phyloP scores from a whole-genome alignment of 257 asterid genomes.

The Jasminum sambac region DNA sequence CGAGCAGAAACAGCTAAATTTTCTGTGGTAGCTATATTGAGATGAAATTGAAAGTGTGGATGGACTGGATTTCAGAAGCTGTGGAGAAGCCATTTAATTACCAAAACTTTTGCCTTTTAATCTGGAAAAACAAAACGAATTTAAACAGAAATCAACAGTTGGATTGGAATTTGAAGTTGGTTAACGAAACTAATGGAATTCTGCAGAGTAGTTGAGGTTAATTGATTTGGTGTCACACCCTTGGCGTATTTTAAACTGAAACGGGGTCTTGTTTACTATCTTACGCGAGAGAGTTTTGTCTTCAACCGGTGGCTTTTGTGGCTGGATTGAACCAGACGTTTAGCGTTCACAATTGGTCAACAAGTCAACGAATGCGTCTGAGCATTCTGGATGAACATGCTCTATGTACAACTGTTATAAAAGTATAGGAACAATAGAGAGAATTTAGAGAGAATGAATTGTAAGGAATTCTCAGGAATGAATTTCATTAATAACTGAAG shows the following conservation, averaged over 20 bases:
- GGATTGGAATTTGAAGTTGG: constrained; percentile 8
- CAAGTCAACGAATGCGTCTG: too few relatives aligned
- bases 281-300: background rate
- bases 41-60: constrained; percentile 17
- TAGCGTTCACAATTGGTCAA: background rate
- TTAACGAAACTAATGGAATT: background rate
- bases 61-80: constrained; percentile 54
- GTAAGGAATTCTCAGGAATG: too few relatives aligned
- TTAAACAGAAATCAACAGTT: constrained; percentile 1
- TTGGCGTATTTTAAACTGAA: constrained; percentile 46
- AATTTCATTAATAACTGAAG: too few relatives aligned
- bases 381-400: too few relatives aligned
- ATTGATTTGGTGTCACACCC: constrained; percentile 4
- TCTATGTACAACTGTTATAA: too few relatives aligned
- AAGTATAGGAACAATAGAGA: too few relatives aligned
- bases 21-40: constrained; percentile 29
- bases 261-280: background rate
- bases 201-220: background rate
- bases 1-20: constrained; percentile 34
- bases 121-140: background rate
- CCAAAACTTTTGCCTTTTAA: background rate
- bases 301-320: background rate
- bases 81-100: constrained; percentile 55
- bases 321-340: background rate
- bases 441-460: too few relatives aligned